Base-by-base conservation (phyloP, 495 filamentous ascomycete species). In the Penicillium canescens region DNA sequence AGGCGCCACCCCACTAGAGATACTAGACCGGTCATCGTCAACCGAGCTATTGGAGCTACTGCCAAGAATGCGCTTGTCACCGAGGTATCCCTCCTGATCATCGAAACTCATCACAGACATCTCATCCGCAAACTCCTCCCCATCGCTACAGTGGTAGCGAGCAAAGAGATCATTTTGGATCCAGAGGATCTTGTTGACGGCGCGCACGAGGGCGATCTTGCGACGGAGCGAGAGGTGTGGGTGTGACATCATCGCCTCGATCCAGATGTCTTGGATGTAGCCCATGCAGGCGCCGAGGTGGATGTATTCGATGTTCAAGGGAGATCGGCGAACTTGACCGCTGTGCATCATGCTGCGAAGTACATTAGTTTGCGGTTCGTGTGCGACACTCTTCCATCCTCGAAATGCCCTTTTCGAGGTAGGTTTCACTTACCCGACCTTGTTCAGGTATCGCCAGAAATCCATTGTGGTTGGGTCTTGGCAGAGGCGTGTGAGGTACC, bases 141-240 rank as follows among this genome's bases (percentile, higher is more conserved):
- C 86, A 53, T 91, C 86, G 21, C 79, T 74, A 4, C 87, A 79
- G 54, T 89, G 87, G 82, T 84, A 89, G 69, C 84, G 86, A 8
- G 88, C 84, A 58, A 92, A 89, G 16, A 92, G 73, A 64, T 92
- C 89, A 59, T 89, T 89, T 68, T 90, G 87, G 60, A 89, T 88
- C 86, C 86, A 89, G 51, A 86, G 73, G 12, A 86, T 69, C 55
- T 86, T 86, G 50, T 56, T 74, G 48, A 82, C 66, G 9, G 88
- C 88, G 54, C 84, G 87, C 28, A 89, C 72, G 14, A 90, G 75
- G 4, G 83, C 83, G 3, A 83, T 81, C 70, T 91, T 91, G 54
- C 80, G 81, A 18, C 76, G 76, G 33, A 87, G 69, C 7, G 76
- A 74, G 18, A 90, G 70, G 0, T 79, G 77, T 0, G 87, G 86